A percentile compares a stretch with the other conserved stretches of the same genome.
Evolutionary conservation across 257 asterid species (phyloP).

Genomic region (Salvia miltiorrhiza): DNA sequence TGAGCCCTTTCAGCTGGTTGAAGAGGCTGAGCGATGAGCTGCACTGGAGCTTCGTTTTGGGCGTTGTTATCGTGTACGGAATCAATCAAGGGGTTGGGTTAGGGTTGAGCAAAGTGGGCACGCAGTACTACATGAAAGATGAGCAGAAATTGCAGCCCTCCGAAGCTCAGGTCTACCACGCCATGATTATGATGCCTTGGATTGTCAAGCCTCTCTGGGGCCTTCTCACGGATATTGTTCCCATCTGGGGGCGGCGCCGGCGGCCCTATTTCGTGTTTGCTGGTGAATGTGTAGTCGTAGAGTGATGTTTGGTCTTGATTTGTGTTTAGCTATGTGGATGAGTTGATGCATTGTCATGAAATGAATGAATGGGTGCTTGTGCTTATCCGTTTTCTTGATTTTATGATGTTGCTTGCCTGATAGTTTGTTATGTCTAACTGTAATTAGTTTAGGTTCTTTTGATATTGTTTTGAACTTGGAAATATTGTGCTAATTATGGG

Average conservation of each 20-base stretch:
- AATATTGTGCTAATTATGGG: background rate
- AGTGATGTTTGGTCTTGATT: background rate
- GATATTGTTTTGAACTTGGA: background rate
- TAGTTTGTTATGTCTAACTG: background rate
- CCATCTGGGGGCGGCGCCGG: constrained; percentile 66
- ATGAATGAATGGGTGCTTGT: background rate
- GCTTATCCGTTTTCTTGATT: background rate
- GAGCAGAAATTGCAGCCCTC: constrained; percentile 91
- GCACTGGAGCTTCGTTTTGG: constrained; percentile 87
- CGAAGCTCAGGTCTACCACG: constrained; percentile 79
- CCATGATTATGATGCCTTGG: constrained; percentile 78
- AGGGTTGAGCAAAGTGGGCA: constrained; percentile 61
- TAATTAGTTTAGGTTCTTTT: background rate
- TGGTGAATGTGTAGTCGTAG: constrained; percentile 33
- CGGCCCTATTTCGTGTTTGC: constrained; percentile 81
- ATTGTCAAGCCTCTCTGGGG: constrained; percentile 91
- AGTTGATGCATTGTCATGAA: background rate
- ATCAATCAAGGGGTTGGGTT: constrained; percentile 80
- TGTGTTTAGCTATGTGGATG: background rate
- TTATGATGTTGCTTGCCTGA: background rate
- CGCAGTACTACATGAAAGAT: constrained; percentile 89
- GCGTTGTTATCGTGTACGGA: constrained; percentile 82
- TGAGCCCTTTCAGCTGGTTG: constrained; percentile 49
- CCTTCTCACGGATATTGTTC: constrained; percentile 80
- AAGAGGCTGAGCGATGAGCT: constrained; percentile 55